Base-by-base conservation (phyloP, 2,329 filamentous ascomycete genomes). In the Grosmannia serpens region DNA sequence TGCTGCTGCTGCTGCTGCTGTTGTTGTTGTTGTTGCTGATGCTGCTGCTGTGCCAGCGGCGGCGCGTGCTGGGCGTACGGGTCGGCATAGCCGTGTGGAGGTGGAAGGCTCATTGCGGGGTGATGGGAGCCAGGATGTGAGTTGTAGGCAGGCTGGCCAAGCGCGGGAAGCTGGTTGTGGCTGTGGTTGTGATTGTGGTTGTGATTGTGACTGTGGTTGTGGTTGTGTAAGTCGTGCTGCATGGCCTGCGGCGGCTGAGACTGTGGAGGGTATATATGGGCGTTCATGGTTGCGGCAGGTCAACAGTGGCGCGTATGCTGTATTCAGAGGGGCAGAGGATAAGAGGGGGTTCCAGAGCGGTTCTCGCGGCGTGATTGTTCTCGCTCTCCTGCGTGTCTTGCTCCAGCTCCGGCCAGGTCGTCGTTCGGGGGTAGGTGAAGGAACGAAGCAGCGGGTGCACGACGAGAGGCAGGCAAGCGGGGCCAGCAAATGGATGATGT, bases 181-280 rank as follows among this genome's bases (percentile, higher is more conserved):
- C 15, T 49, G 22, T 49, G 46, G 22, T 26, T 49, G 4, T 49
- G 46, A 22, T 13, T 15, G 22, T 49, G 46, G 22, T 49, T 46
- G 4, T 46, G 41, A 17, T 22, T 46, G 41, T 46, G 41, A 17
- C 10, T 38, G 7, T 38, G 41, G 20, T 44, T 44, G 20, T 62
- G 54, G 57, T 62, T 60, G 58, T 60, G 58, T 15, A 62, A 50
- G 27, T 62, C 62, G 57, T 62, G 58, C 27, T 49, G 55, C 58
- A 62, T 56, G 26, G 53, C 46, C 27, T 58, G 56, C 47, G 60
- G 61, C 47, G 47, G 60, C 52, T 62, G 62, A 41, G 58, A 46
- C 49, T 46, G 59, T 13, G 56, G 53, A 27, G 60, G 54, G n/a
- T 60, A 62, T 41, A 58, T 56, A 58, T 61, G 59, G 20, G 57